phyloP scores from a whole-genome alignment of 257 asterid species.

The Agastache rugosa region DNA sequence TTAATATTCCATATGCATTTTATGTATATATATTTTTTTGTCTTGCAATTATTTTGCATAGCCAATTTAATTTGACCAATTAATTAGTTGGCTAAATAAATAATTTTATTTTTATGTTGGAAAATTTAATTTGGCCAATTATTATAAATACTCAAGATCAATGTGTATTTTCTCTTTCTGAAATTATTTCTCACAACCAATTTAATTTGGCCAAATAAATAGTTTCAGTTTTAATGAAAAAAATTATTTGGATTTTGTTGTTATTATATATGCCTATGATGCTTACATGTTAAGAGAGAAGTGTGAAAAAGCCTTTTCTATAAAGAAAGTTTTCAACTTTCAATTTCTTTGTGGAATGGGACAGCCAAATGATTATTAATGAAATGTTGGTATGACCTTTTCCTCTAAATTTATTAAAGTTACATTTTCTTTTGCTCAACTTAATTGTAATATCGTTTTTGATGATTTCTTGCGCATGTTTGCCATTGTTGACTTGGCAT shows the following conservation, averaged over 20 bases:
- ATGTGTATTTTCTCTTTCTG: too few species aligned
- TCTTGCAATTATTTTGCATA: too few species aligned
- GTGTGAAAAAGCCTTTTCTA: constrained; percentile 28
- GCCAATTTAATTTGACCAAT: too few species aligned
- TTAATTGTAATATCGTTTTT: constrained; percentile 29
- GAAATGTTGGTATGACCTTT: constrained; percentile 50
- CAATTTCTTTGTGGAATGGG: constrained; percentile 44
- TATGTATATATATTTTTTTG: too few species aligned
- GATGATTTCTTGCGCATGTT: constrained; percentile 34
- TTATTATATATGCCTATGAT: constrained; percentile 40
- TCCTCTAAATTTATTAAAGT: constrained; percentile 40
- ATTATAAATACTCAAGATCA: too few species aligned
- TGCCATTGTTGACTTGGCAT: constrained; percentile 46
- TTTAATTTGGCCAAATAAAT: too few species aligned
- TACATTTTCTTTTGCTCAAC: constrained; percentile 31
- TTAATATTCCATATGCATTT: too few species aligned
- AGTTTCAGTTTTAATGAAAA: too few species aligned
- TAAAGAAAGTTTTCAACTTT: constrained; percentile 39
- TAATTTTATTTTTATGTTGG: too few species aligned
- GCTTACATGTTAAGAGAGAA: constrained; percentile 60
- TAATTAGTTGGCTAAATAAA: too few species aligned
- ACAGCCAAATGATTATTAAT: constrained; percentile 42
- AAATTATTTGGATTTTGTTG: constrained; percentile 24
- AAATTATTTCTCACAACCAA: too few species aligned
- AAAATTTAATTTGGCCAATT: too few species aligned